These are phyloP conservation scores for Cubamyces sp. DNA, from an alignment of 768 basidiomycete genomes.

Conservation along the genomic window DNA sequence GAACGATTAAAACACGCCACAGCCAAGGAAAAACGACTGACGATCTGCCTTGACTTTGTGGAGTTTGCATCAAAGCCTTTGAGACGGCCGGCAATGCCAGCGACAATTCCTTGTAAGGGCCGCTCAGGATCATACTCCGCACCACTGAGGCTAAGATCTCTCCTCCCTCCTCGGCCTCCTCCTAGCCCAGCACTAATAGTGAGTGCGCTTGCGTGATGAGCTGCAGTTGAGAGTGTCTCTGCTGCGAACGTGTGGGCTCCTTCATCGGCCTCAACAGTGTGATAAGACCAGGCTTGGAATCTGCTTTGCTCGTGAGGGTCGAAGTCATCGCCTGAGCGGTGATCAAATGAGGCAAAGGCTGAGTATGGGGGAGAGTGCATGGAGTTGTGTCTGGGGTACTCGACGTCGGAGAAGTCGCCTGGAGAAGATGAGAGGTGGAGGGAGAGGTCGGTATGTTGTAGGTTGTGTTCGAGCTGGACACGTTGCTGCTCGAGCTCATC, in stretches of 20 bases:
- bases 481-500: conserved; percentile 79
- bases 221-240: conserved; percentile 79
- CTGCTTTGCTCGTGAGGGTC: conserved; percentile 52
- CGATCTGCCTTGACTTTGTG: conserved; percentile 53
- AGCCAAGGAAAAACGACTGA: conserved; percentile 35
- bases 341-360: conserved; percentile 65
- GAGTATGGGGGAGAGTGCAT: conserved; percentile 53
- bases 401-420: conserved; percentile 54
- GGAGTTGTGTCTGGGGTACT: conserved; percentile 73
- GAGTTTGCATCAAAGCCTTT: conserved; percentile 60
- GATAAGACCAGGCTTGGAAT: conserved; percentile 41
- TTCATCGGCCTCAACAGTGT: conserved; percentile 62
- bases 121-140: conserved; percentile 88
- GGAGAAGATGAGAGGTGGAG: conserved; percentile 65
- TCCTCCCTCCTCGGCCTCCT: conserved; percentile 47
- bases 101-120: conserved; percentile 73
- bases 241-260: conserved; percentile 65
- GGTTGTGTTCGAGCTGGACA: conserved; percentile 77
- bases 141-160: conserved; percentile 67
- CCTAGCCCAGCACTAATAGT: conserved; percentile 85
- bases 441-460: conserved; percentile 73
- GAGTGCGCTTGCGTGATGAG: conserved; percentile 88
- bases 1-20: not conserved
- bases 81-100: conserved; percentile 57
- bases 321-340: conserved; percentile 56